A percentile compares a stretch with the other conserved stretches of the same genome.
Conservation (phyloP, 768 basidiomycete genomes). For the Mycena sanguinolenta region DNA sequence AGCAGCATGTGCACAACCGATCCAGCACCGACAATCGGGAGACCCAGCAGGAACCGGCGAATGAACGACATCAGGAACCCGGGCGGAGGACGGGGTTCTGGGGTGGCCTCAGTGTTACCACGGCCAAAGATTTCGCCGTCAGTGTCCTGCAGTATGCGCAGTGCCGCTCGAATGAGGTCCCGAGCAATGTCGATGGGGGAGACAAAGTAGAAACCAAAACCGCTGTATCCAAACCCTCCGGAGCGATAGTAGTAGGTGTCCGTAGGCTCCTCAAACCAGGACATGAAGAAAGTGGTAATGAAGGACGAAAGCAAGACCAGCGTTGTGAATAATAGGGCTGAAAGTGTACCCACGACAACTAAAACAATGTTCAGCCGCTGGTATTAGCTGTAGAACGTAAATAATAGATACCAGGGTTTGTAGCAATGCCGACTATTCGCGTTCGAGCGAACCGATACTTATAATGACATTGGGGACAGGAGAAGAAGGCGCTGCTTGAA, state of each 20-base stretch:
- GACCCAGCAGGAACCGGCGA: conserved; percentile 80
- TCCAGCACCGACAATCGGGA: conserved; percentile 83
- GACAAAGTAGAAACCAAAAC: conserved; percentile 54
- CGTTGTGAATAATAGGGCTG: conserved; percentile 71
- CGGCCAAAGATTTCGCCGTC: conserved; percentile 51
- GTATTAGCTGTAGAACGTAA: conserved; percentile 17
- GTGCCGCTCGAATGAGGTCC: conserved; percentile 72
- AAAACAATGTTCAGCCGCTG: conserved; percentile 21
- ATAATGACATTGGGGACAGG: conserved; percentile 86
- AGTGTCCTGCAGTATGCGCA: conserved; percentile 73
- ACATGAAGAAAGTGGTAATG: conserved; percentile 76
- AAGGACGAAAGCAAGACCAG: conserved; percentile 79
- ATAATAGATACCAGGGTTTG: conserved; percentile 75
- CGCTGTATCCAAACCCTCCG: conserved; percentile 43
- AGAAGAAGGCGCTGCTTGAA: conserved; percentile 73
- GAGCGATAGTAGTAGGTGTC: conserved; percentile 49
- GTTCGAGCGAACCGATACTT: conserved; percentile 84
- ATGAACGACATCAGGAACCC: conserved; percentile 69
- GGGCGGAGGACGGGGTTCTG: conserved; percentile 46
- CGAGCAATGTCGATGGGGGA: conserved; percentile 71
- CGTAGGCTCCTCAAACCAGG: conserved; percentile 68
- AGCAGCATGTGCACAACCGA: conserved; percentile 81
- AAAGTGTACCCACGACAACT: conserved; percentile 77
- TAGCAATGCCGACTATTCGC: conserved; percentile 75
- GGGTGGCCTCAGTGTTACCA: conserved; percentile 29